Evolutionary conservation across 1,139 yeast species (phyloP), one percentile per base, ranked within the genome.

Genomic region (Zhuliangozyma parablackwelliae): DNA sequence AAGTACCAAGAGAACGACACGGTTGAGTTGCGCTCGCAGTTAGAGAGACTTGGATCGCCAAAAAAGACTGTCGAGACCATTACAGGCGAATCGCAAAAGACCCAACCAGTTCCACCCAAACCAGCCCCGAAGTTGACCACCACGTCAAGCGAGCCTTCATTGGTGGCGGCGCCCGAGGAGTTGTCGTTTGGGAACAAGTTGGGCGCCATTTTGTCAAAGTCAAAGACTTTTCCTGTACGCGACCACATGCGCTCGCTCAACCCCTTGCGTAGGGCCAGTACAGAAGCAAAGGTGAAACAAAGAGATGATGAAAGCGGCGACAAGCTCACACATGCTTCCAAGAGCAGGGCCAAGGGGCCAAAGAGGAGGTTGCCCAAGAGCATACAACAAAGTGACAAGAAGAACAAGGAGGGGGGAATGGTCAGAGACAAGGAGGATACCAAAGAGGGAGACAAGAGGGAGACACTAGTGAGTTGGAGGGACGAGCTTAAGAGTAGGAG

Each of bases 301-400:
- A 27, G 48, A 7, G 44, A 40, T 30, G 41, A 44, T 24, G 38
- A 35, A 4, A 35, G 43, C 10, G 41, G 47, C 6, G 55, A 46
- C 30, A 63, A 67, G 37, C 61, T 83, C 40, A 64, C 61, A 0
- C 94, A 85, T 51, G 62, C 76, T 9, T 83, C 75, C 32, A 85
- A 83, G 53, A 49, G 62, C 1, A 66, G 95, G 43, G 64, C 89
- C 5, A 79, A 72, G 49, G 95, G 95, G 0, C 95, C 95, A 2
- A 81, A 75, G 53, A 66, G 95, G 51, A 70, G 84, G 44, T 69
- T 80, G 28, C 95, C 95, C 0, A 71, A 65, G 40, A 47, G 30
- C 6, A 40, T 54, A 30, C 38, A 16, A 16, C 16, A n/a, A n/a
- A n/a, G n/a, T n/a, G 34, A 25, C 13, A 24, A 9, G 26, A 5